Conservation (phyloP, 495 filamentous ascomycete species). For the Aspergillus sclerotioniger region DNA sequence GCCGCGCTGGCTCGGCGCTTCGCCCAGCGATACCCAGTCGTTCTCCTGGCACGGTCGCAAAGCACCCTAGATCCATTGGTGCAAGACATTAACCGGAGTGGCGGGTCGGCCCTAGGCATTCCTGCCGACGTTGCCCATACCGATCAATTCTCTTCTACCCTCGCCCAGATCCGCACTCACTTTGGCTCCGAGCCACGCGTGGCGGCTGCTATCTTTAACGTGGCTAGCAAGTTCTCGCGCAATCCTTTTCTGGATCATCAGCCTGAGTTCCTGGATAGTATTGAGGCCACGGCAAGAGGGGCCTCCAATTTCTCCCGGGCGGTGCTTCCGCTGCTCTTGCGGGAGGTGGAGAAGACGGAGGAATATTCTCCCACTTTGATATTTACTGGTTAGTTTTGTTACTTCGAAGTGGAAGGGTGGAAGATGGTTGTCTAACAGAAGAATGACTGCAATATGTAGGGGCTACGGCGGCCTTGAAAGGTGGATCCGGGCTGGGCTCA, state of each 20-base stretch:
- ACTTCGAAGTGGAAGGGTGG: too few relatives aligned
- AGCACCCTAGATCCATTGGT: conserved; percentile 56
- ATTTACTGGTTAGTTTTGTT: conserved; percentile 47
- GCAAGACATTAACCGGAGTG: conserved; percentile 56
- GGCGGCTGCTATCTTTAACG: conserved; percentile 72
- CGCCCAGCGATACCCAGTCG: conserved; percentile 62
- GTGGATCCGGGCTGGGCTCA: conserved; percentile 54
- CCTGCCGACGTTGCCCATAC: conserved; percentile 58
- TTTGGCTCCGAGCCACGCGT: conserved; percentile 38
- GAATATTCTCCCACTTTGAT: conserved; percentile 64
- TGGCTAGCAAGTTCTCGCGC: conserved; percentile 52
- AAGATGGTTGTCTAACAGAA: too few relatives aligned
- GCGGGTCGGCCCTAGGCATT: conserved; percentile 65
- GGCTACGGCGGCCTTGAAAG: conserved; percentile 68
- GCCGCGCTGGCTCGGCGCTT: conserved; percentile 55
- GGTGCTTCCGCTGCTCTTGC: conserved; percentile 60
- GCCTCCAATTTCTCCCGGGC: conserved; percentile 69
- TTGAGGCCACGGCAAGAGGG: conserved; percentile 47
- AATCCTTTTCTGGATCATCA: conserved; percentile 67
- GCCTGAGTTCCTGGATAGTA: conserved; percentile 54
- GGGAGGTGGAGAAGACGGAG: conserved; percentile 33
- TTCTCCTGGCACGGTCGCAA: conserved; percentile 61
- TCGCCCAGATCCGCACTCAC: conserved; percentile 55
- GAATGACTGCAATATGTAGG: neutral
- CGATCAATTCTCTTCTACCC: conserved; percentile 51